Evolutionary conservation across 495 filamentous ascomycete genomes (phyloP).

Genomic region (Hamigera avellanea): DNA sequence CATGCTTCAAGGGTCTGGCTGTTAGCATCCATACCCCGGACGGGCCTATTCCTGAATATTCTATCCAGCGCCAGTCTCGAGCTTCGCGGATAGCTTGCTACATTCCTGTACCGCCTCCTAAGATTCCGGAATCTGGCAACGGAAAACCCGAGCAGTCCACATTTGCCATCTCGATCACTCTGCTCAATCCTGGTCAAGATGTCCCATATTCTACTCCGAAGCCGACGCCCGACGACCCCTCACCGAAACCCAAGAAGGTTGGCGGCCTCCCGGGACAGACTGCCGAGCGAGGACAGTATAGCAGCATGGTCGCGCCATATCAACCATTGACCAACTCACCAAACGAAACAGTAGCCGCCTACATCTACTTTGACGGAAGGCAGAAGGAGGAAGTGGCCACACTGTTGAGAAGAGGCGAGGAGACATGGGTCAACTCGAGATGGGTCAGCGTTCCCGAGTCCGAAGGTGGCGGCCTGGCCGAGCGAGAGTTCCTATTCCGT

Average conservation of each 20-base stretch:
- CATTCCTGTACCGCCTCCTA: conserved; percentile 85
- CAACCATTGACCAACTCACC: conserved; percentile 75
- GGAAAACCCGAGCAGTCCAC: conserved; percentile 80
- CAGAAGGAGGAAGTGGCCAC: conserved; percentile 96
- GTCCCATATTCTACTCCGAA: conserved; percentile 86
- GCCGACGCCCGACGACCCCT: conserved; percentile 55
- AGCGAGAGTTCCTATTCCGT: conserved; percentile 94
- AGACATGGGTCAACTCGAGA: conserved; percentile 97
- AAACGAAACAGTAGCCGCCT: conserved; percentile 95
- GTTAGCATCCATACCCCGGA: conserved; percentile 91
- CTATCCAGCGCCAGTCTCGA: conserved; percentile 85
- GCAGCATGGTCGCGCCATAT: conserved; percentile 63
- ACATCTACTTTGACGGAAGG: conserved; percentile 97
- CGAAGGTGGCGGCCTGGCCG: conserved; percentile 87
- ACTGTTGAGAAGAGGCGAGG: conserved; percentile 79
- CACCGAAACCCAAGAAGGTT: conserved; percentile 68
- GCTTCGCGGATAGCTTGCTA: conserved; percentile 89
- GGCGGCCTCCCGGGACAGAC: conserved; percentile 52
- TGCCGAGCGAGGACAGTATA: conserved; percentile 41
- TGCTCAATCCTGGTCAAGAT: conserved; percentile 76
- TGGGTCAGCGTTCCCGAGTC: conserved; percentile 91
- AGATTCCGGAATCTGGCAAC: conserved; percentile 51
- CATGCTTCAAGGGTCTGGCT: conserved; percentile 95
- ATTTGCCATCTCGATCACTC: conserved; percentile 93
- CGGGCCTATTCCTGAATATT: conserved; percentile 81